Conservation (phyloP, 768 basidiomycete genomes). For the Atractiella rhizophila region DNA sequence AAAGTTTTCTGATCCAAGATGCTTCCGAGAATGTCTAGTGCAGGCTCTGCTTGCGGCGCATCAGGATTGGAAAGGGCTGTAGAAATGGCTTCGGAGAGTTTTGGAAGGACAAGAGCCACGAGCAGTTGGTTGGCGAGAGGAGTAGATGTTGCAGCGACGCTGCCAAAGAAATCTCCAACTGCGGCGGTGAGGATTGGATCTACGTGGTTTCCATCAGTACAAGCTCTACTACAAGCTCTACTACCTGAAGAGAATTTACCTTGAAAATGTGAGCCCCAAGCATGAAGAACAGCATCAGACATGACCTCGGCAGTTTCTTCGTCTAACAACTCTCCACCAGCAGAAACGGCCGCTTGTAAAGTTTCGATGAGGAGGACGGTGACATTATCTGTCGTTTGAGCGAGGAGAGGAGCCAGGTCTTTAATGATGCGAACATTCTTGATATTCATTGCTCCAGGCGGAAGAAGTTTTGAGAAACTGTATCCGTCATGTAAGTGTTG, state of each 20-base stretch:
- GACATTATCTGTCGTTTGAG: slow-evolving; percentile 59
- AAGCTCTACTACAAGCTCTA: neutral
- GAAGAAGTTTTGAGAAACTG: slow-evolving; percentile 24
- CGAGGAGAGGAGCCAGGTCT: slow-evolving; percentile 58
- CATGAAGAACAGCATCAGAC: slow-evolving; percentile 41
- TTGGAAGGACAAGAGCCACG: slow-evolving; percentile 45
- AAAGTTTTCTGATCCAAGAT: slow-evolving; percentile 35
- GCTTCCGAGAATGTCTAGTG: slow-evolving; percentile 53
- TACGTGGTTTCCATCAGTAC: slow-evolving; percentile 18
- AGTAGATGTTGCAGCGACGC: slow-evolving; percentile 37
- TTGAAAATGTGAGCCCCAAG: slow-evolving; percentile 67
- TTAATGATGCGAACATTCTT: slow-evolving; percentile 42
- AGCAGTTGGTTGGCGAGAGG: slow-evolving; percentile 44
- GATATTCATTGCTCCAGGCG: too few relatives aligned
- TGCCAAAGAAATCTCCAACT: slow-evolving; percentile 49
- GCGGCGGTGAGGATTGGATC: slow-evolving; percentile 78
- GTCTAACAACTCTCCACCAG: slow-evolving; percentile 9
- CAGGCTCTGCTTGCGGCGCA: slow-evolving; percentile 41
- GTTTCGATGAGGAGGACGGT: slow-evolving; percentile 69
- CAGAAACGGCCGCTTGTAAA: slow-evolving; percentile 34
- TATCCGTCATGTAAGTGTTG: neutral
- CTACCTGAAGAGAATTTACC: slow-evolving; percentile 26
- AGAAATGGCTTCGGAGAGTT: slow-evolving; percentile 39
- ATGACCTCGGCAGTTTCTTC: slow-evolving; percentile 35
- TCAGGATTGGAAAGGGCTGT: slow-evolving; percentile 25